Base-by-base conservation (phyloP, 1,139 yeast species). In the Groenewaldozyma auringiensis region DNA sequence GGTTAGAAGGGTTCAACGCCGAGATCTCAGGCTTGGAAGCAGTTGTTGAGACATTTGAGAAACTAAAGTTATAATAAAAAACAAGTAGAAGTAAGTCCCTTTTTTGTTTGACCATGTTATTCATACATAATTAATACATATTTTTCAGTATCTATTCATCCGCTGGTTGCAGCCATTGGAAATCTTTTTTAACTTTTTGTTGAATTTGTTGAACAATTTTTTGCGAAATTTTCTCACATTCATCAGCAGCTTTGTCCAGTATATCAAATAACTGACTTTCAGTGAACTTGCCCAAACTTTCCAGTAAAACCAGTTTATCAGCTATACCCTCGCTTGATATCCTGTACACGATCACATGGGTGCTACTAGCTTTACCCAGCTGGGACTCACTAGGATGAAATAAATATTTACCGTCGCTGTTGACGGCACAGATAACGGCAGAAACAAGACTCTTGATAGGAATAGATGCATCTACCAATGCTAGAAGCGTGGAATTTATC, bases 401-500 rank as follows among this genome's bases (percentile, higher is more conserved):
- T 3, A 73, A 56, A 4, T 75, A 52, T 25, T 66, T 55, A 2
- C 65, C 68, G 2, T 61, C 62, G 13, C 58, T 53, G 13, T 61
- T 55, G 2, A 79, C 60, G 4, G 77, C 68, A 37, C 74, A 61
- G 14, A 76, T 67, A 0, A 74, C 69, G 6, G 89, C 77, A 0
- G 78, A 74, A 54, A 81, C 81, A 1, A 89, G 75, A 11, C 76
- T 67, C 45, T 72, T 70, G 47, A 89, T 63, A 0, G 89, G 83
- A 9, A 92, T 71, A 38, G 86, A 87, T 4, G 95, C 85, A 62
- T 87, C 92, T 1, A 87, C 61, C 42, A 89, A 70, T 0, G 96
- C 95, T 53, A 84, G 66, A 50, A 72, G 79, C 3, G 81, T 68
- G 9, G 88, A 79, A 61, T 89, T 89, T 40, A 89, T 71, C 14